Conservation (phyloP, 164 flowering plant genomes). For the Warburgia ugandensis region DNA sequence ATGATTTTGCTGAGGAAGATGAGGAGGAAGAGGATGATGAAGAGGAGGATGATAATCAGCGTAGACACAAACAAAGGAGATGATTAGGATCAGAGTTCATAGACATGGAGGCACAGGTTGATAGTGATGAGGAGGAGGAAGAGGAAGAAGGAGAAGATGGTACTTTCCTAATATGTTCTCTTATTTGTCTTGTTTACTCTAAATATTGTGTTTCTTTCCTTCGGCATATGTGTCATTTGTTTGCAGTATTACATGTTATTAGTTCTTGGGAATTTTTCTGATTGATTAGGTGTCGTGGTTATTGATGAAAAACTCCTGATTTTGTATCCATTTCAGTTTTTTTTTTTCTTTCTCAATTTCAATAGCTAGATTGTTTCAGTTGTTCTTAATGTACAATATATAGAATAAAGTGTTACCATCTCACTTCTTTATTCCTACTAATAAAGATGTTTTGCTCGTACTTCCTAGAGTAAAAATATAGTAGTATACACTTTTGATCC, state of each 20-base stretch:
- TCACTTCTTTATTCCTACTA: no score
- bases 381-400: no score
- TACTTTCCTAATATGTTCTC: no score
- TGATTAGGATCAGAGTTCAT: constrained; percentile 31
- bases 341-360: no score
- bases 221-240: no score
- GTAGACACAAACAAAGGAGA: constrained; percentile 21
- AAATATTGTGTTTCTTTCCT: not conserved
- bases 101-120: constrained; percentile 49
- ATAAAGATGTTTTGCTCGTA: no score
- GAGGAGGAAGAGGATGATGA: constrained; percentile 66
- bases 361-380: no score
- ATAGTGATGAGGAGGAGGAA: constrained; percentile 57
- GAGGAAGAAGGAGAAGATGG: constrained; percentile 78
- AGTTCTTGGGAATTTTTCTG: not conserved
- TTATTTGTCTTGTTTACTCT: not conserved
- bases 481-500: no score
- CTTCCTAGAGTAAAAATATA: no score
- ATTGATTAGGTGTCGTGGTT: not conserved
- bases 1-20: constrained; percentile 67
- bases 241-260: no score
- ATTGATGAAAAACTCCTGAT: not conserved
- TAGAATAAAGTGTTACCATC: no score
- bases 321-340: not conserved
- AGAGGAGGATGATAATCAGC: constrained; percentile 9